Evolutionary conservation across 371 early-diverging fungal genomes (phyloP).

Genomic region (Choanephora cucurbitarum): DNA sequence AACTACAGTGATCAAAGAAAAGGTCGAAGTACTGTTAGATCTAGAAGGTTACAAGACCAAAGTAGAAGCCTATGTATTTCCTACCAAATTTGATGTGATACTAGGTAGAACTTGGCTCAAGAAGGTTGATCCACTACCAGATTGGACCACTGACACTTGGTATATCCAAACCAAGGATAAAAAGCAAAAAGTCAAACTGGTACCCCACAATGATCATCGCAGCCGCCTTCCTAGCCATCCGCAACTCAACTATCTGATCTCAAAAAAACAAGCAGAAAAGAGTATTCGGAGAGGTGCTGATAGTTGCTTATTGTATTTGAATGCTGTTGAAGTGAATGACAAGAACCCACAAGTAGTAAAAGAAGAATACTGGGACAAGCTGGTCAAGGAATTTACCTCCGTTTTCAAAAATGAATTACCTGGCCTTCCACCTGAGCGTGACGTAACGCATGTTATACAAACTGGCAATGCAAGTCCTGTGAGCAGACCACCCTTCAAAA

Average conservation of each 20-base stretch:
- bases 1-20: conserved; percentile 1
- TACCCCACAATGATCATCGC: neutral
- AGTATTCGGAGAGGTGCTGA: neutral
- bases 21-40: neutral
- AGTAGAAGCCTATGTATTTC: conserved; percentile 9
- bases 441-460: too few relatives aligned
- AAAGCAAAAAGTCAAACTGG: neutral
- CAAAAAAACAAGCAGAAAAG: neutral
- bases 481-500: too few relatives aligned
- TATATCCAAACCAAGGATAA: neutral
- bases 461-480: too few relatives aligned
- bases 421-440: too few relatives aligned
- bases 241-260: neutral
- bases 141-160: conserved; percentile 16
- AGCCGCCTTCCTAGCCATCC: neutral
- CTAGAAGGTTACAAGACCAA: too few relatives aligned
- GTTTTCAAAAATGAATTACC: too few relatives aligned
- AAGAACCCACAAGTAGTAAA: too few relatives aligned
- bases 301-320: too few relatives aligned
- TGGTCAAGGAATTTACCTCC: too few relatives aligned
- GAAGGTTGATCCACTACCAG: conserved; percentile 2
- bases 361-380: too few relatives aligned
- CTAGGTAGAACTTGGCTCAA: conserved; percentile 14
- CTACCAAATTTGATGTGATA: conserved; percentile 15
- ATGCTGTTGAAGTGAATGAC: too few relatives aligned